A percentile compares a stretch with the other conserved stretches of the same genome.
Conservation (phyloP, 495 filamentous ascomycete genomes). For the Staphylotrichum tortipilum region DNA sequence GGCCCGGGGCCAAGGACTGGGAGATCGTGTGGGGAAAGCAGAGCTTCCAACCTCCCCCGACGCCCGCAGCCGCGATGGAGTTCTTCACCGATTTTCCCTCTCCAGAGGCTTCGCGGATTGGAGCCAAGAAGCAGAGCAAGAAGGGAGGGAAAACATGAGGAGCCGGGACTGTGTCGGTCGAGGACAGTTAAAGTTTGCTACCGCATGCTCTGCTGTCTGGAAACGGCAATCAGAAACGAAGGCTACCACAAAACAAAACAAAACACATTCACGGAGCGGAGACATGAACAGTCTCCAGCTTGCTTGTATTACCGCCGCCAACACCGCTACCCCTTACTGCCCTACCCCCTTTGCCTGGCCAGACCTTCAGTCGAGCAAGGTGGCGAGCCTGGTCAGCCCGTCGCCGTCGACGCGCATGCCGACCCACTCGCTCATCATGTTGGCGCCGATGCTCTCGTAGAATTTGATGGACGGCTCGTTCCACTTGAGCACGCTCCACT, state of each 20-base stretch:
- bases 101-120: neutral
- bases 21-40: conserved; percentile 29
- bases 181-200: no score
- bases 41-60: conserved; percentile 4
- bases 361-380: conserved; percentile 25
- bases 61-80: conserved; percentile 11
- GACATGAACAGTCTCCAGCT: no score
- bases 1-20: conserved; percentile 13
- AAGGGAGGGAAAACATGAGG: neutral
- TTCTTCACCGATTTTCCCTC: conserved; percentile 7
- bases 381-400: conserved; percentile 54
- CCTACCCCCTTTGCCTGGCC: neutral
- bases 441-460: conserved; percentile 78
- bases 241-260: no score
- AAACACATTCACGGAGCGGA: no score
- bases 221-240: no score
- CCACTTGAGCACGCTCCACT: conserved; percentile 91
- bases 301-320: no score
- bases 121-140: neutral
- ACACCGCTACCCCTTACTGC: neutral
- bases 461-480: conserved; percentile 85
- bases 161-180: no score
- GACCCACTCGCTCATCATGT: conserved; percentile 76
- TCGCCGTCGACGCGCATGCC: conserved; percentile 81
- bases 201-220: no score